phyloP scores from a whole-genome alignment of 2,329 filamentous ascomycete genomes.

The Calonectria multiphialidica region DNA sequence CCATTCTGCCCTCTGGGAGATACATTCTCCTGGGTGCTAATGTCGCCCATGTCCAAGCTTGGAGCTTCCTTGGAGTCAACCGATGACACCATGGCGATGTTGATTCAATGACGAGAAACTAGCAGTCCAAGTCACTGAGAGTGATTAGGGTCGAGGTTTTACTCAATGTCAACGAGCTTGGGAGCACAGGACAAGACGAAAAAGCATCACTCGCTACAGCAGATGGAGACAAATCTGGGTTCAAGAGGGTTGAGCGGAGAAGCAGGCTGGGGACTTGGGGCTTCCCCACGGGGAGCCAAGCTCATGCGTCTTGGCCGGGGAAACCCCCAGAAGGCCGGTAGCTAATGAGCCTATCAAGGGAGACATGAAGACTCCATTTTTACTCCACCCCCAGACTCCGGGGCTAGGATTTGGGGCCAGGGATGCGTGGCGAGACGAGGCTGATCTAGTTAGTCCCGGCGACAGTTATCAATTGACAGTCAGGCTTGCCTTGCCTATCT shows the following conservation, averaged over 20 bases:
- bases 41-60: slow-evolving; percentile 33
- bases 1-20: slow-evolving; percentile 43
- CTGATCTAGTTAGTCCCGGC: slow-evolving; percentile 6
- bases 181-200: neutral
- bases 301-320: slow-evolving; percentile 12
- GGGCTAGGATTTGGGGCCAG: slow-evolving; percentile 1
- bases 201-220: slow-evolving; percentile 6
- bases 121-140: neutral
- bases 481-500: slow-evolving; percentile 14
- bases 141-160: neutral
- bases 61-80: slow-evolving; percentile 30
- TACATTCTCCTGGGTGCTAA: slow-evolving; percentile 49
- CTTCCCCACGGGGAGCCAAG: slow-evolving; percentile 24
- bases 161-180: slow-evolving; percentile 7
- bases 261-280: slow-evolving; percentile 19
- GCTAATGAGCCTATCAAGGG: neutral
- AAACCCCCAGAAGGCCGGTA: neutral
- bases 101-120: neutral
- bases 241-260: slow-evolving; percentile 21
- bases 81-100: slow-evolving; percentile 32
- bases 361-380: slow-evolving; percentile 9
- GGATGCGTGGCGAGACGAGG: slow-evolving; percentile 1
- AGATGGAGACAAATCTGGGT: slow-evolving; percentile 11
- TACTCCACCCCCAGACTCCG: slow-evolving; percentile 17
- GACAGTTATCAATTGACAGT: slow-evolving; percentile 7